These are phyloP conservation scores for Colletotrichum magnum DNA, from an alignment of 2,329 filamentous ascomycete genomes.

Conservation along the genomic window DNA sequence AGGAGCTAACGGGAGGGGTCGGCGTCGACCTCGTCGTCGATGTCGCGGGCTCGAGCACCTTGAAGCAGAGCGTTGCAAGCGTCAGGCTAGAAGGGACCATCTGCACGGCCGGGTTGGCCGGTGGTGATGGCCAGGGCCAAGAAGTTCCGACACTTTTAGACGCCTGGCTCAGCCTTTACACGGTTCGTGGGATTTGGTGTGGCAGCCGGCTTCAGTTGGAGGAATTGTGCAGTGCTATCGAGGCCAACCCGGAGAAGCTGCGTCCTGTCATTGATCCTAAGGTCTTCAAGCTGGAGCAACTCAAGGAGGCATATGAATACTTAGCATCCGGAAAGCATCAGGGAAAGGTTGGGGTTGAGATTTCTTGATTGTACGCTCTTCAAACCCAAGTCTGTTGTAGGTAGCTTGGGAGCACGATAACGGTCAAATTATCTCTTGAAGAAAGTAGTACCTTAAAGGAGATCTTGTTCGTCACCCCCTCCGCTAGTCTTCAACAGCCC, in stretches of 20 bases:
- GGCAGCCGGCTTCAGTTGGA: constrained; percentile 64
- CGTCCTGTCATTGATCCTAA: constrained; percentile 61
- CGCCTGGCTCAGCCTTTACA: constrained; percentile 55
- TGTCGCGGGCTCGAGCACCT: constrained; percentile 55
- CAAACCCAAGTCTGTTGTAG: too few relatives aligned
- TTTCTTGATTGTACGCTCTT: constrained; percentile 47
- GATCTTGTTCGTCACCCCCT: too few relatives aligned
- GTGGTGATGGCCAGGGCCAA: constrained; percentile 46
- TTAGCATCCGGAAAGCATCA: constrained; percentile 51
- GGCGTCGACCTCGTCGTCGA: constrained; percentile 62
- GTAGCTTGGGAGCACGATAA: too few relatives aligned
- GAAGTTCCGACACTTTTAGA: constrained; percentile 43
- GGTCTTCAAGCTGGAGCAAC: constrained; percentile 60
- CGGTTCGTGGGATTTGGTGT: constrained; percentile 61
- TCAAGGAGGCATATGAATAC: constrained; percentile 60
- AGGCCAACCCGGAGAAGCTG: constrained; percentile 56
- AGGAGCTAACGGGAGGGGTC: constrained; percentile 50
- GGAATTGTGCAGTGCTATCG: constrained; percentile 62
- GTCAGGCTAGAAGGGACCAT: constrained; percentile 59
- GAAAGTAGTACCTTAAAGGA: too few relatives aligned
- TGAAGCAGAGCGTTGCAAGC: constrained; percentile 56
- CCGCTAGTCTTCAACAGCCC: too few relatives aligned
- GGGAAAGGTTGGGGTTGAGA: constrained; percentile 60
- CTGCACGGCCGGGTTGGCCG: constrained; percentile 52
- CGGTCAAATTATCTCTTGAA: too few relatives aligned